A percentile compares a stretch with the other conserved stretches of the same genome.
These are phyloP conservation scores for Ceratocystis lukuohia DNA, from an alignment of 2,329 filamentous ascomycete species.

Conservation along the genomic window DNA sequence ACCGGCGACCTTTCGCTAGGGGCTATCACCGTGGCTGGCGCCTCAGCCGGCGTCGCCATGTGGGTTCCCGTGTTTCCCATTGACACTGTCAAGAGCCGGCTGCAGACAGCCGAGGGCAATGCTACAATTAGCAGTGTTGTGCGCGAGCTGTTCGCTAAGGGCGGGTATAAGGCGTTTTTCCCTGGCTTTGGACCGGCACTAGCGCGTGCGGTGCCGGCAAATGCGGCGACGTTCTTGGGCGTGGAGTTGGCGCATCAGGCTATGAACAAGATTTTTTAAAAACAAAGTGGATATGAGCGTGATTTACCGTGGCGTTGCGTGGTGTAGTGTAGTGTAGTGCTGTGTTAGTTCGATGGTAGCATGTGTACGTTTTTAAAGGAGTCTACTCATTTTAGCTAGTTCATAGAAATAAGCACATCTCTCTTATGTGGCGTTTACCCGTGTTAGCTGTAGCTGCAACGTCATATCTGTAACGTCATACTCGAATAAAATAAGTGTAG, in stretches of 20 bases:
- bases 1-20: slow-evolving; percentile 65
- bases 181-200: slow-evolving; percentile 89
- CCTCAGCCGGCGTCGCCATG: slow-evolving; percentile 89
- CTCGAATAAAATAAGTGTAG: not conserved
- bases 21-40: slow-evolving; percentile 76
- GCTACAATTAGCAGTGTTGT: slow-evolving; percentile 71
- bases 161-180: slow-evolving; percentile 88
- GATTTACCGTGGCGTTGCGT: too few species aligned
- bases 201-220: slow-evolving; percentile 84
- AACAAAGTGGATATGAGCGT: not conserved
- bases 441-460: not conserved
- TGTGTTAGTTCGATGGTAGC: not conserved
- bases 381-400: not conserved
- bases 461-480: not conserved
- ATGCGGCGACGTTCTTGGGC: slow-evolving; percentile 85
- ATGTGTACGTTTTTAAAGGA: not conserved
- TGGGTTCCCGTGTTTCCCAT: slow-evolving; percentile 98
- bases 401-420: not conserved
- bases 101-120: slow-evolving; percentile 82
- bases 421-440: too few species aligned
- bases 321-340: too few species aligned
- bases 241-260: slow-evolving; percentile 73
- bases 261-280: slow-evolving; percentile 60
- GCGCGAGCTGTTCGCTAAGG: slow-evolving; percentile 64
- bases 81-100: slow-evolving; percentile 85